Percentiles rank a stretch among this genome's conserved stretches.
Conservation (phyloP, 345 rosid genomes). For the Corchorus capsularis region DNA sequence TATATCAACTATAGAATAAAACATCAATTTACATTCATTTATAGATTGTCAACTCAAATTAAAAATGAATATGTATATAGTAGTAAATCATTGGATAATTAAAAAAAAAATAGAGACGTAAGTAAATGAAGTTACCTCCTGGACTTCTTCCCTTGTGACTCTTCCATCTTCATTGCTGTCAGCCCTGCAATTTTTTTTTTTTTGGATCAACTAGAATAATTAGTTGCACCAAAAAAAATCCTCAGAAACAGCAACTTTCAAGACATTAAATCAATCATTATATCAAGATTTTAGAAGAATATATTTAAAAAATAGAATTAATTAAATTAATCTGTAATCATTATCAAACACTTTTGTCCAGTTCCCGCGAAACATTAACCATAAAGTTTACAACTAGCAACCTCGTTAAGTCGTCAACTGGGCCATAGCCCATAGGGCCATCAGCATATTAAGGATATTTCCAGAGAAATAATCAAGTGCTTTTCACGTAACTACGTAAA, state of each 20-base stretch:
- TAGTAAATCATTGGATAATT: background rate
- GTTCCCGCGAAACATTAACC: background rate
- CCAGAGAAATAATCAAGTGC: background rate
- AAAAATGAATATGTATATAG: background rate
- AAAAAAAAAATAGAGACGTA: background rate
- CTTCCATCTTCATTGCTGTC: slow-evolving; percentile 91
- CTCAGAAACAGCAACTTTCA: background rate
- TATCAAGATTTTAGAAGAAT: background rate
- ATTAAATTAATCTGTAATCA: background rate
- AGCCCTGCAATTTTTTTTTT: slow-evolving; percentile 50
- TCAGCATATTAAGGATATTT: background rate
- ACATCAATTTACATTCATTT: background rate
- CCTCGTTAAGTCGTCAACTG: background rate
- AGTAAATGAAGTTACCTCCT: slow-evolving; percentile 49
- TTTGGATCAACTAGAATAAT: background rate
- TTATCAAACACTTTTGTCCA: background rate
- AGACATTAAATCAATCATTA: background rate
- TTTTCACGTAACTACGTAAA: background rate
- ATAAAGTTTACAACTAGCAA: background rate
- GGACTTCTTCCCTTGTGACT: slow-evolving; percentile 84
- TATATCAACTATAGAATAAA: background rate
- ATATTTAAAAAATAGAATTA: slow-evolving; percentile 5
- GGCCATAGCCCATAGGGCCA: background rate
- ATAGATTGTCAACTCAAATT: background rate
- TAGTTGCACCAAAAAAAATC: background rate